phyloP scores from a whole-genome alignment of 2,329 filamentous ascomycete genomes.

The Penicillium occitanis region DNA sequence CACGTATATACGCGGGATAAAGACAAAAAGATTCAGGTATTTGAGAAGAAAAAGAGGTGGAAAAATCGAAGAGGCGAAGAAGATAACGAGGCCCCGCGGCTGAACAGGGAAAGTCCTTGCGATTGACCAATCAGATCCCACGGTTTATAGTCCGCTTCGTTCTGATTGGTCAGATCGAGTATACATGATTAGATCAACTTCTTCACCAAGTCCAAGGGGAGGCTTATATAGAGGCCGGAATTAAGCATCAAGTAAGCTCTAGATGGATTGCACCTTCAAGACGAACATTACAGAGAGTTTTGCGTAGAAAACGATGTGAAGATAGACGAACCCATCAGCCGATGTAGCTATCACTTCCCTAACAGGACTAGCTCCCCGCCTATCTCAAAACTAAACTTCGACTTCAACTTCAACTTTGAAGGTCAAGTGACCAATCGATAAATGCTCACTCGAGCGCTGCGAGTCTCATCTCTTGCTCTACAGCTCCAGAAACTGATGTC shows the following conservation, averaged over 20 bases:
- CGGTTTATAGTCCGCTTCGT: not conserved
- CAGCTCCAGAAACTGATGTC: not conserved
- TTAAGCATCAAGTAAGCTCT: not conserved
- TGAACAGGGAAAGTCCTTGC: conserved; percentile 20
- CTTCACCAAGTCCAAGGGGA: not conserved
- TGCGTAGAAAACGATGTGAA: not conserved
- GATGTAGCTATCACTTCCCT: not conserved
- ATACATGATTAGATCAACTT: not conserved
- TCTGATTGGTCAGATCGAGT: not conserved
- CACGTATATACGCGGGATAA: not conserved
- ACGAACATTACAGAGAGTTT: not conserved
- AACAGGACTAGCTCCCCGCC: not conserved
- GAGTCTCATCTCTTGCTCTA: not conserved
- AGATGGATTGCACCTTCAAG: not conserved
- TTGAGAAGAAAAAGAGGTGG: not conserved
- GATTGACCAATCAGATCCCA: conserved; percentile 1
- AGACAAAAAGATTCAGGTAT: not conserved
- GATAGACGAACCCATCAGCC: too few species aligned
- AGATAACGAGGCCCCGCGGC: not conserved
- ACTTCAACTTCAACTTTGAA: not conserved
- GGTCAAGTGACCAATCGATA: not conserved
- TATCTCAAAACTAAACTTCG: not conserved
- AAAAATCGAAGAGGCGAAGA: not conserved
- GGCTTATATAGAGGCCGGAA: not conserved
- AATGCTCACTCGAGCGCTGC: not conserved